Evolutionary conservation across 192 early-diverging fungal species (phyloP).

Genomic region (Oehlia diaphana): DNA sequence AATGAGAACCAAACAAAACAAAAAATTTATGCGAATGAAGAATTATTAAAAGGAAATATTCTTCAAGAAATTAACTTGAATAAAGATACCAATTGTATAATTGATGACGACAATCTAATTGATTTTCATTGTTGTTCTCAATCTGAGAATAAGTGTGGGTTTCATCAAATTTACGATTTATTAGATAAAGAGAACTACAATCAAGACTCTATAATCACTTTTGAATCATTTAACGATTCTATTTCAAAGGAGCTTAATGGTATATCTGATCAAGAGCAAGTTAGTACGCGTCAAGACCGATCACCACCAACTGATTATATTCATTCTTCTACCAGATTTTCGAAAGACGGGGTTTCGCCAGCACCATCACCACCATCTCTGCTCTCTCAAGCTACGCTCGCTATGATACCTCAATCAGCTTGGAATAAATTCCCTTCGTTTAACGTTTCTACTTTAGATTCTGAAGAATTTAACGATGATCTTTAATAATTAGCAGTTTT

Average conservation of each 20-base stretch:
- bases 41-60: too few relatives aligned
- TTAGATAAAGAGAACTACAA: not conserved
- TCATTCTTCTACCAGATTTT: not conserved
- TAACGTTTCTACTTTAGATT: not conserved
- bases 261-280: not conserved
- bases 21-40: too few relatives aligned
- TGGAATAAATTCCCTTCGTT: not conserved
- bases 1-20: too few relatives aligned
- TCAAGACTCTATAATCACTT: not conserved
- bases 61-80: too few relatives aligned
- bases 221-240: not conserved
- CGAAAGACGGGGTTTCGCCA: not conserved
- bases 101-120: not conserved
- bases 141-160: not conserved
- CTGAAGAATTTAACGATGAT: not conserved
- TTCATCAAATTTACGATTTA: not conserved
- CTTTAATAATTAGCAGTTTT: not conserved
- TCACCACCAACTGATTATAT: not conserved
- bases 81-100: too few relatives aligned
- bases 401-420: not conserved
- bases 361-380: conserved; percentile 4
- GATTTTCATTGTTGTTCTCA: not conserved
- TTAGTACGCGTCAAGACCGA: not conserved
- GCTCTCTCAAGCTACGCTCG: not conserved
- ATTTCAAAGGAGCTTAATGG: not conserved